These are phyloP conservation scores for Lepraria neglecta DNA, from an alignment of 495 filamentous ascomycete genomes.

Conservation along the genomic window DNA sequence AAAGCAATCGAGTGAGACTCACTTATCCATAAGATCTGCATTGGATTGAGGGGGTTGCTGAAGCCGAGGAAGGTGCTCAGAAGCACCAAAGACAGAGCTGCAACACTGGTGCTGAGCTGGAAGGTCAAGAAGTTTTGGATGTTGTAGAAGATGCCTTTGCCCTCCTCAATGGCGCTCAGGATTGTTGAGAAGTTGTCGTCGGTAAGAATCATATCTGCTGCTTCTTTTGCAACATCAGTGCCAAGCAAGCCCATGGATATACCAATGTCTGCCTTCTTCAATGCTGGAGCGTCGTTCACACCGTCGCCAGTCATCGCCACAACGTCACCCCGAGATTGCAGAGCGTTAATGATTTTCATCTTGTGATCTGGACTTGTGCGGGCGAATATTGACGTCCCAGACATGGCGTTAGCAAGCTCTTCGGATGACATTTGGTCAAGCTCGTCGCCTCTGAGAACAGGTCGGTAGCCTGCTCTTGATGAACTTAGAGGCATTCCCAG, in stretches of 20 bases:
- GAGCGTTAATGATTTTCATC: constrained; percentile 86
- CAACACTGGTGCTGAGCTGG: constrained; percentile 94
- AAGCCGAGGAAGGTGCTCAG: constrained; percentile 87
- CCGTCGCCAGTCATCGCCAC: constrained; percentile 99
- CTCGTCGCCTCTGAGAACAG: constrained; percentile 82
- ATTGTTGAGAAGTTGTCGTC: constrained; percentile 99
- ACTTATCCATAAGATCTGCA: constrained; percentile 99
- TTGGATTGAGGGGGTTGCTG: constrained; percentile 90
- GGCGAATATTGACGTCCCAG: constrained; percentile 86
- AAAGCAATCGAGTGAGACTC: constrained; percentile 34
- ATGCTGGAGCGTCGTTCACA: constrained; percentile 92
- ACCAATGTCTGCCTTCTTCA: constrained; percentile 97
- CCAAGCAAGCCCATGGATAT: constrained; percentile 94
- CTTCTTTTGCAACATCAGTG: constrained; percentile 97
- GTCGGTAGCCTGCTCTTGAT: constrained; percentile 38
- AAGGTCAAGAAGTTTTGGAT: constrained; percentile 99
- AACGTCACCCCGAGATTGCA: constrained; percentile 90
- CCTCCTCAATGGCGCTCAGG: constrained; percentile 91
- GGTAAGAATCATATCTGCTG: constrained; percentile 98
- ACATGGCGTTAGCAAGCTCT: constrained; percentile 75
- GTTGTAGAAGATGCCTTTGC: constrained; percentile 98
- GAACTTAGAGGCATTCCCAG: constrained; percentile 74
- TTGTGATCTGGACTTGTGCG: constrained; percentile 97
- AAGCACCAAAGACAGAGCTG: constrained; percentile 83
- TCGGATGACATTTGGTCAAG: constrained; percentile 82